Evolutionary conservation across 306 rosid genomes (phyloP), one percentile per base, ranked within the genome.

Genomic region (Malus fusca): DNA sequence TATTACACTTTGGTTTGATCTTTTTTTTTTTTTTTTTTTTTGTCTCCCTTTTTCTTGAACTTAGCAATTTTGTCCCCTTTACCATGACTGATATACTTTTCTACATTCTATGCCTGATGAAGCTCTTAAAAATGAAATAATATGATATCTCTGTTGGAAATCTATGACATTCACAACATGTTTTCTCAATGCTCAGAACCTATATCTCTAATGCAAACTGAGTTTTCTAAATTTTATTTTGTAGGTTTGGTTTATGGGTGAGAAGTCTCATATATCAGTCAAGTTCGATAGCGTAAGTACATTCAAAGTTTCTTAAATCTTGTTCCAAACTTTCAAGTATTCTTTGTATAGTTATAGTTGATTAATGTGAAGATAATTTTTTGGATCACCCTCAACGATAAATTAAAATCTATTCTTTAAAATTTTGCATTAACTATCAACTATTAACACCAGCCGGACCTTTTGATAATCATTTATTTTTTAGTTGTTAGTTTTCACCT

Each of bases 171-270:
- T 35, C 52, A 13, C 48, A 8, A 7, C 35, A 63, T 35, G 13
- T 72, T 40, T 56, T 17, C 66, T 42, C 19, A 35, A 19, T 2
- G 40, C 5, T 7, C 55, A 11, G 21, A 25, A 8, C 17, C n/a
- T 37, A 23, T 55, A 61, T 65, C 10, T 48, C 58, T 63, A 70
- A 62, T 33, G 56, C 40, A 28, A 75, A 74, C 31, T 80, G 52
- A 78, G 55, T 78, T 46, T 21, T 64, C 63, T 78, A 11, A 28
- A 71, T 79, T 78, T 81, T 17, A 6, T 82, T 86, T 25, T 91
- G 85, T 74, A 96, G 98, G 98, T 92, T 81, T 88, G 97, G 89
- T 92, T 89, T 81, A 96, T 96, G 99, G 98, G 99, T 5, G 84
- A 87, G 80, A 86, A 90, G 80, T 90, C 93, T 77, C 98, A 92